phyloP scores from a whole-genome alignment of 192 early-diverging fungal genomes.

The Backusella psychrophila region DNA sequence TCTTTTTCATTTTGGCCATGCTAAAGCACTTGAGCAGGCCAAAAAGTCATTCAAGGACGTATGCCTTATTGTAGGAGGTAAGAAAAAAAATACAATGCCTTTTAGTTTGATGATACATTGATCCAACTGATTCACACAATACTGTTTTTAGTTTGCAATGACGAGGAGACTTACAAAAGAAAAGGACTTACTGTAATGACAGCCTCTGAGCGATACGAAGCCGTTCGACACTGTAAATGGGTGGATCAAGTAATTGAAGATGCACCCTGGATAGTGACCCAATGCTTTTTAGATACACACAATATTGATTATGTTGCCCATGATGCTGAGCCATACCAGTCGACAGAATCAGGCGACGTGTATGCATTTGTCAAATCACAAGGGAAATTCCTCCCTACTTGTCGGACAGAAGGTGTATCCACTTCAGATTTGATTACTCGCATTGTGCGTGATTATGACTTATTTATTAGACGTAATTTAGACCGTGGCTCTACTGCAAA shows the following conservation, averaged over 20 bases:
- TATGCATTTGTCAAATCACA: constrained; percentile 75
- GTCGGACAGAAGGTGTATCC: constrained; percentile 75
- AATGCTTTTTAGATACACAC: constrained; percentile 66
- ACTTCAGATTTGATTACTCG: constrained; percentile 79
- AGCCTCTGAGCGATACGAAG: constrained; percentile 68
- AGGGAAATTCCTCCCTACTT: constrained; percentile 58
- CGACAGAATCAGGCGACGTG: constrained; percentile 63
- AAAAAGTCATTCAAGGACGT: constrained; percentile 78
- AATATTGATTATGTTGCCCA: constrained; percentile 78
- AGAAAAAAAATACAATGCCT: background rate
- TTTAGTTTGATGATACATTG: background rate
- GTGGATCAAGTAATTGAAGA: constrained; percentile 69
- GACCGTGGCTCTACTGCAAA: constrained; percentile 72
- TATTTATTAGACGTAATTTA: constrained; percentile 71
- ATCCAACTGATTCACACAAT: background rate
- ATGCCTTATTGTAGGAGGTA: constrained; percentile 71
- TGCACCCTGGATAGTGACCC: constrained; percentile 70
- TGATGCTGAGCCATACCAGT: constrained; percentile 71
- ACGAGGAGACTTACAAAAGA: constrained; percentile 60
- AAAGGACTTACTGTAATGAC: constrained; percentile 75
- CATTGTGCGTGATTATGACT: constrained; percentile 77
- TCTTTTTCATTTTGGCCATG: constrained; percentile 82
- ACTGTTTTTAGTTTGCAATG: constrained; percentile 54
- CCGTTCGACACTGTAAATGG: constrained; percentile 76
- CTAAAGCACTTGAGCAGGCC: constrained; percentile 78